Base-by-base conservation (phyloP, 2,329 filamentous ascomycete species). In the Pseudocercospora cruenta region DNA sequence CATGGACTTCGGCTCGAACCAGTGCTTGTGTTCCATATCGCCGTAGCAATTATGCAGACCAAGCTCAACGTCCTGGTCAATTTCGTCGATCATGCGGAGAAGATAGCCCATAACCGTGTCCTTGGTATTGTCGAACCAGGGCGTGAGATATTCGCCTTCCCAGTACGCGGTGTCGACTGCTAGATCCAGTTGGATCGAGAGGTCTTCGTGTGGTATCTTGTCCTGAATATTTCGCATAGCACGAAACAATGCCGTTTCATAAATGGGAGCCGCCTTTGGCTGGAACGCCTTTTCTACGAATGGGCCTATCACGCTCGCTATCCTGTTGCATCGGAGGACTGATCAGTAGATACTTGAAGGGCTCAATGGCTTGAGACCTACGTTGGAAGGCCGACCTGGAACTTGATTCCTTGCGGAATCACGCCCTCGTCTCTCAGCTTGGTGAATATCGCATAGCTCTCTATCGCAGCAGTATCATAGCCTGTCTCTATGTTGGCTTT, bases 41-140 rank as follows among this genome's bases (percentile, higher is more conserved):
- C 72, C 82, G 66, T 83, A 84, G 71, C 82, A 84, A n/a, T 83
- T 73, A 70, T 84, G 82, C 21, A 81, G 76, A 0, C 80, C 82
- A 62, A 83, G 59, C 31, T 81, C 75, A 2, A 82, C 78, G 63
- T 77, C 74, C 4, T 70, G 31, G 21, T 76, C 70, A 12, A 83
- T 72, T 4, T 69, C 69, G 9, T 70, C 66, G 5, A 75, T 73
- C 62, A 81, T 67, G 3, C 73, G 69, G 1, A 70, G 54, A 5
- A 80, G 64, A 12, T 78, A 72, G 4, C 76, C 72, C 6, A 79
- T 64, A 10, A 81, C 70, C 1, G 77, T 77, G 19, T 77, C 67
- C 39, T 75, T 73, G 5, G 78, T 64, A 26, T 71, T 61, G 51
- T 77, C 76, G 74, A 39, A 78, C 77, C 22, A 71, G 58, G 8